Conservation (phyloP, 176 grass and related monocot genomes). For the Eragrostis curvula region DNA sequence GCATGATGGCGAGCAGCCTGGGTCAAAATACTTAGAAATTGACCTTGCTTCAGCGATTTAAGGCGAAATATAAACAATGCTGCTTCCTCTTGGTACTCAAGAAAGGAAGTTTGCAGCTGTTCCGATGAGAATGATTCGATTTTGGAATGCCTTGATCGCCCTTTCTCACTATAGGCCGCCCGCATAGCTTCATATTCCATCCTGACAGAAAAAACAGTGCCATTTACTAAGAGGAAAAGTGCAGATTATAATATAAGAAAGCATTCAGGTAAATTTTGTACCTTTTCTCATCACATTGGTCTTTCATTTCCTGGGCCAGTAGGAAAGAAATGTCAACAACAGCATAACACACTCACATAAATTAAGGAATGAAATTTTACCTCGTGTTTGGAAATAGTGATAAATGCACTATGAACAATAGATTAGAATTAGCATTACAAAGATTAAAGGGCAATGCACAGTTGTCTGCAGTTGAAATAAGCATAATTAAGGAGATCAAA, state of each 20-base stretch:
- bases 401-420: slow-evolving; percentile 19
- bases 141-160: slow-evolving; percentile 59
- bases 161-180: slow-evolving; percentile 65
- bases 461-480: slow-evolving; percentile 13
- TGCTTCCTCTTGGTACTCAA: slow-evolving; percentile 81
- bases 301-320: slow-evolving; percentile 86
- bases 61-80: slow-evolving; percentile 89
- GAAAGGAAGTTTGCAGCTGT: slow-evolving; percentile 70
- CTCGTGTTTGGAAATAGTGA: slow-evolving; percentile 28
- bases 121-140: slow-evolving; percentile 58
- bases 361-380: slow-evolving; percentile 25
- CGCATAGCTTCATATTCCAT: slow-evolving; percentile 67
- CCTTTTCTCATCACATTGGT: slow-evolving; percentile 87
- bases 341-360: slow-evolving; percentile 23
- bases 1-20: slow-evolving; percentile 97
- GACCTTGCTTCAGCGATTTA: slow-evolving; percentile 97
- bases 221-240: background rate
- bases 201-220: slow-evolving; percentile 44
- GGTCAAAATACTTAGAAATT: slow-evolving; percentile 86
- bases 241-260: slow-evolving; percentile 15
- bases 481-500: slow-evolving; percentile 44
- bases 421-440: slow-evolving; percentile 11
- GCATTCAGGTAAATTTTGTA: slow-evolving; percentile 40
- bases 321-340: slow-evolving; percentile 38
- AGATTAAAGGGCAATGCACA: slow-evolving; percentile 32